A percentile compares a stretch with the other conserved stretches of the same genome.
phyloP scores from a whole-genome alignment of 192 early-diverging fungal genomes.

The Anaeromyces robustus region DNA sequence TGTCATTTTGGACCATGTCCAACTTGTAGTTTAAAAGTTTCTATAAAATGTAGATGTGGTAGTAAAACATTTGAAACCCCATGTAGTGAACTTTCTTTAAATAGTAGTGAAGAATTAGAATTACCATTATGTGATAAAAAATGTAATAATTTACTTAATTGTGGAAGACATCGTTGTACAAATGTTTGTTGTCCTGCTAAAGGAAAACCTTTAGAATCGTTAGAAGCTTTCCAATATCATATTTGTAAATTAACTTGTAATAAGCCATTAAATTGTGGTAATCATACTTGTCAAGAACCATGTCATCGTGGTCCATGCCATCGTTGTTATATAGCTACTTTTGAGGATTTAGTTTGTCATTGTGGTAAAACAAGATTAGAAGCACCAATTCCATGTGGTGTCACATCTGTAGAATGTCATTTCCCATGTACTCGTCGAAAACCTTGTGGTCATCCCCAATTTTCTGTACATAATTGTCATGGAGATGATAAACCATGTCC shows the following conservation, averaged over 20 bases:
- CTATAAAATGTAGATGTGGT: slow-evolving; percentile 47
- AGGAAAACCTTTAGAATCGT: slow-evolving; percentile 15
- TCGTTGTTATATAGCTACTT: slow-evolving; percentile 33
- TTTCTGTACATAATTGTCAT: slow-evolving; percentile 71
- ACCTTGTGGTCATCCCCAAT: slow-evolving; percentile 61
- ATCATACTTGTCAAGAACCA: slow-evolving; percentile 51
- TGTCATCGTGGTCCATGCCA: slow-evolving; percentile 44
- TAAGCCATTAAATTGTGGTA: slow-evolving; percentile 60
- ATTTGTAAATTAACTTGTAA: slow-evolving; percentile 54
- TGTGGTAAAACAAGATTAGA: slow-evolving; percentile 67
- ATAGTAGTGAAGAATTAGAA: slow-evolving; percentile 15
- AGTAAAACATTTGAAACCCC: slow-evolving; percentile 20
- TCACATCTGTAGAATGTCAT: slow-evolving; percentile 54
- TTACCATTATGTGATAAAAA: slow-evolving; percentile 38
- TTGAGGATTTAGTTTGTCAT: slow-evolving; percentile 69
- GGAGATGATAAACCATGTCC: slow-evolving; percentile 71
- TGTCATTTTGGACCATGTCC: slow-evolving; percentile 18
- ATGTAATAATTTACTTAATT: slow-evolving; percentile 40
- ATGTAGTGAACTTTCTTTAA: slow-evolving; percentile 20
- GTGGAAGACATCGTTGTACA: slow-evolving; percentile 57
- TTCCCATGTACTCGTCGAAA: slow-evolving; percentile 51
- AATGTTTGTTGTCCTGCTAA: slow-evolving; percentile 43
- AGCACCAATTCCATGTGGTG: slow-evolving; percentile 79
- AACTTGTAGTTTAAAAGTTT: slow-evolving; percentile 33
- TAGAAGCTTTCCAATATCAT: slow-evolving; percentile 20